Evolutionary conservation across 192 early-diverging fungal genomes (phyloP), one percentile per base, ranked within the genome.

Genomic region (Coemansia sp.): DNA sequence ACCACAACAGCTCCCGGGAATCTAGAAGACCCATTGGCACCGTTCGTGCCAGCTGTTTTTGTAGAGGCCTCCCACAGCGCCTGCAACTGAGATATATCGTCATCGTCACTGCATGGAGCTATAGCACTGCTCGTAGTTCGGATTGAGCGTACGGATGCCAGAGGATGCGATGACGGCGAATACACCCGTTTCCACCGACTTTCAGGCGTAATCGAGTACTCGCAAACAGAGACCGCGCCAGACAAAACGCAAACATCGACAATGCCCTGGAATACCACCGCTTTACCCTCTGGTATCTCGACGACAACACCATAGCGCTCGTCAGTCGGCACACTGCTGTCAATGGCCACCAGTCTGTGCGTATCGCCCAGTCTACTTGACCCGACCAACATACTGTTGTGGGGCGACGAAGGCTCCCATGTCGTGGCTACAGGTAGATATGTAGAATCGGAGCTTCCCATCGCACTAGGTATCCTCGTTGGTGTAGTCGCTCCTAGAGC

Each of bases 111-210:
- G 9, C 44, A 31, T 10, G 6, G 3, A 12, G 33, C 27, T 18
- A 38, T 6, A 31, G n/a, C 27, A 50, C 31, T 61, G 13, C 24
- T 46, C 5, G 41, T 31, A 1, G 13, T 22, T 3, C 39, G 41
- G 0, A 43, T 36, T 0, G 75, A 65, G 11, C 31, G 62, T 15
- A 82, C 53, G 2, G 69, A 64, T 0, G 72, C 67, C 16, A 85
- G 61, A 1, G 83, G 83, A 47, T 85, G 78, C n/a, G 83, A 80
- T 6, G 78, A 71, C 38, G 83, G 83, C 64, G 83, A 85, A 61
- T 75, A 85, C 18, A 78, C 64, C 3, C 78, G 78, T 44, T 18
- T 50, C 83, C 83, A 85, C 24, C 24, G 47, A 6, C 52, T 49
- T 2, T 44, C 58, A 3, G 58, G 43, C 50, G 47, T 5, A 29